Conservation (phyloP, 148 eudicot genomes). For the Fagopyrum tataricum region DNA sequence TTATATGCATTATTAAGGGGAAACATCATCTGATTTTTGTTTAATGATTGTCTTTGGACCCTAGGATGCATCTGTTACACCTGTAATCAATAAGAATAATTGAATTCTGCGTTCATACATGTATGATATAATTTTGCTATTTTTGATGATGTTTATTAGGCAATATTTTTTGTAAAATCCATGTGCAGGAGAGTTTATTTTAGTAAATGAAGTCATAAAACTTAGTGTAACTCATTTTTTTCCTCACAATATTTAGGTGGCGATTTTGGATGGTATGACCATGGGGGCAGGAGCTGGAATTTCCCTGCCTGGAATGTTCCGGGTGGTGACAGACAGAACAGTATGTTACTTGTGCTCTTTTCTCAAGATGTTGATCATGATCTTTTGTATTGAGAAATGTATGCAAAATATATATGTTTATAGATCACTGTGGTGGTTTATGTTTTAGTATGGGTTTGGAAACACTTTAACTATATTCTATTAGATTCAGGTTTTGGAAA, state of each 20-base stretch:
- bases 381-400: background rate
- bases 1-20: background rate
- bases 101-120: background rate
- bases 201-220: background rate
- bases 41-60: background rate
- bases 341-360: conserved; percentile 35
- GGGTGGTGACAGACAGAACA: conserved; percentile 78
- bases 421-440: background rate
- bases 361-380: background rate
- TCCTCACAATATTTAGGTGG: conserved; percentile 44
- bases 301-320: conserved; percentile 88
- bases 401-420: background rate
- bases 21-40: background rate
- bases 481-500: background rate
- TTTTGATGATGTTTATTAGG: background rate
- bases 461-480: background rate
- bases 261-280: conserved; percentile 75
- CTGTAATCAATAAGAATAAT: background rate
- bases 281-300: conserved; percentile 93
- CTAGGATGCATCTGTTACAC: background rate
- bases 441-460: background rate
- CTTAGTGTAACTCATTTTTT: background rate
- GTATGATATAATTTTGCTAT: background rate
- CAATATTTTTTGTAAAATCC: background rate
- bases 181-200: background rate